Conservation (phyloP, 2,329 filamentous ascomycete genomes). For the Talaromyces marneffei region DNA sequence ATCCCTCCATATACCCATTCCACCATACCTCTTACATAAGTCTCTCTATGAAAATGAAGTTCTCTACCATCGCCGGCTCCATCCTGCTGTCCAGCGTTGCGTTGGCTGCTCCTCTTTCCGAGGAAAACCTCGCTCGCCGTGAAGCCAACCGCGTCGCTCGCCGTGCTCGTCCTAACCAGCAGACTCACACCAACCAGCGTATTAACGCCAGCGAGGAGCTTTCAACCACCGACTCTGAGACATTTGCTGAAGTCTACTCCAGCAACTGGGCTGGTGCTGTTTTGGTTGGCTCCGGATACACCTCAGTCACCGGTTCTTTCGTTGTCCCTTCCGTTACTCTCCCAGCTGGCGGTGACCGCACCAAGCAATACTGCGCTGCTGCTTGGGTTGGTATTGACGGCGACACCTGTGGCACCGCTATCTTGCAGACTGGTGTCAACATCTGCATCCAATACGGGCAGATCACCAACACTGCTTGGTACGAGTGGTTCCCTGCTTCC, state of each 20-base stretch:
- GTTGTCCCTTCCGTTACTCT: slow-evolving; percentile 47
- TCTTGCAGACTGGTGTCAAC: slow-evolving; percentile 55
- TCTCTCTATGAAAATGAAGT: slow-evolving; percentile 5
- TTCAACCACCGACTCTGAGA: not conserved
- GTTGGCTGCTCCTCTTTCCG: slow-evolving; percentile 9
- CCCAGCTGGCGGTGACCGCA: slow-evolving; percentile 37
- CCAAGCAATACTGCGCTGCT: slow-evolving; percentile 33
- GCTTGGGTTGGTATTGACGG: slow-evolving; percentile 60
- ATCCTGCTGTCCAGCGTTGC: slow-evolving; percentile 8
- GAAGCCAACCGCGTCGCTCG: slow-evolving; percentile 5
- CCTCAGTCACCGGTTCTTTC: slow-evolving; percentile 40
- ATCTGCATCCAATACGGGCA: slow-evolving; percentile 42
- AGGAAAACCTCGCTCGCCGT: slow-evolving; percentile 8
- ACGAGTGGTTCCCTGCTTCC: slow-evolving; percentile 54
- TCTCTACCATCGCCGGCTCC: slow-evolving; percentile 1
- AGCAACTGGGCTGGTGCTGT: slow-evolving; percentile 58
- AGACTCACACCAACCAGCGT: slow-evolving; percentile 7
- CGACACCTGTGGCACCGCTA: slow-evolving; percentile 50
- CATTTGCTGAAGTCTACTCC: slow-evolving; percentile 35
- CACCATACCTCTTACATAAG: not conserved
- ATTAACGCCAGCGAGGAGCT: not conserved
- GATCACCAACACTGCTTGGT: slow-evolving; percentile 52
- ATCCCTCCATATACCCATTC: not conserved
- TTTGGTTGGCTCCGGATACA: slow-evolving; percentile 48
- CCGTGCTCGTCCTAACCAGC: not conserved